phyloP scores from a whole-genome alignment of 441 rosid genomes.

The Pelargonium cotyledonis region DNA sequence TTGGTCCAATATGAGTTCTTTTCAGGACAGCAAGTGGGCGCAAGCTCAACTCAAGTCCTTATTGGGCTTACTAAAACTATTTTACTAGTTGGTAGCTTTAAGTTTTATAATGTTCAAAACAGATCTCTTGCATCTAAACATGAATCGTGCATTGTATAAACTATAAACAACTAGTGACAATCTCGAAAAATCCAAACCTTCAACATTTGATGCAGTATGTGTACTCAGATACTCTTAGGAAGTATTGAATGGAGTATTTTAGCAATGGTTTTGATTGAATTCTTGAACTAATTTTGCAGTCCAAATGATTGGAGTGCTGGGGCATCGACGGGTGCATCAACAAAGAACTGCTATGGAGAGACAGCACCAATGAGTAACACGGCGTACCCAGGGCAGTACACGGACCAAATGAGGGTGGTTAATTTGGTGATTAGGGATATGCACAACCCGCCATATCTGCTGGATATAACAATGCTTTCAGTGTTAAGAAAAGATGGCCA shows the following conservation, averaged over 20 bases:
- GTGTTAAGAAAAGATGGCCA: slow-evolving; percentile 76
- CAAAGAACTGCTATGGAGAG: slow-evolving; percentile 69
- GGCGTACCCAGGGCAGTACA: slow-evolving; percentile 46
- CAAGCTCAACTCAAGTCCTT: background rate
- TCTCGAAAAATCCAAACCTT: no score
- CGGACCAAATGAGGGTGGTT: slow-evolving; percentile 61
- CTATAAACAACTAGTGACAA: no score
- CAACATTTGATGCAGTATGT: no score
- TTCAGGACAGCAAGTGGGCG: background rate
- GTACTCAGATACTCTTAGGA: no score
- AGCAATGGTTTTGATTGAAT: background rate
- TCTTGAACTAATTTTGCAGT: slow-evolving; percentile 30
- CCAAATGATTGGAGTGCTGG: slow-evolving; percentile 67
- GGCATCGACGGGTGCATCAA: slow-evolving; percentile 21
- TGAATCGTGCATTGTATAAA: no score
- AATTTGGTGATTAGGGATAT: slow-evolving; percentile 50
- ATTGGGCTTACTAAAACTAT: background rate
- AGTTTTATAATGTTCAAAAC: background rate
- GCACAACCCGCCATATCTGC: slow-evolving; percentile 45
- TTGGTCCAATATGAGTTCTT: slow-evolving; percentile 19
- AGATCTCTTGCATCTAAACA: no score
- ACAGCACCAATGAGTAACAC: slow-evolving; percentile 51
- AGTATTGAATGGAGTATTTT: background rate
- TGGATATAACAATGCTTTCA: slow-evolving; percentile 83
- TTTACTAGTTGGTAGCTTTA: background rate